phyloP scores from a whole-genome alignment of 2,329 filamentous ascomycete genomes.

The Trichophyton schoenleinii region DNA sequence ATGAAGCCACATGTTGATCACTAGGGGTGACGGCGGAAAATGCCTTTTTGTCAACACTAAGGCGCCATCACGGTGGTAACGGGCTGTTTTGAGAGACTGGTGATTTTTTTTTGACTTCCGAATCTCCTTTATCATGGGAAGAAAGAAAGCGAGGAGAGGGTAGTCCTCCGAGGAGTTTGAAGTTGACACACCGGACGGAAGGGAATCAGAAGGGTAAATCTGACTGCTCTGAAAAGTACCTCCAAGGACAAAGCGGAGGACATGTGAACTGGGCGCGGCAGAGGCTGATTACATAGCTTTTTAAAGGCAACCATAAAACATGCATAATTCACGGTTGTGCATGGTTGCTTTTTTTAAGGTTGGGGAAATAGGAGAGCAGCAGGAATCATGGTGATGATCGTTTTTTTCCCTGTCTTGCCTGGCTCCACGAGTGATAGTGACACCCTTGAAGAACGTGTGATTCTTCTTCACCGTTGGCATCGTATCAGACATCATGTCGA shows the following conservation, averaged over 20 bases:
- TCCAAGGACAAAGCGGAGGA: not conserved
- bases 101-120: not conserved
- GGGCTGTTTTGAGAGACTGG: not conserved
- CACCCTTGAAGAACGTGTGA: not conserved
- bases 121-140: not conserved
- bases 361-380: not conserved
- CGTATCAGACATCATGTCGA: not conserved
- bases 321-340: not conserved
- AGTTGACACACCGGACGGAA: not conserved
- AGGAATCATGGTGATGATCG: not conserved
- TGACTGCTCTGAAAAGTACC: not conserved
- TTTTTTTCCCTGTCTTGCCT: not conserved
- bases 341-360: conserved; percentile 2
- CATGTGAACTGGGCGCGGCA: not conserved
- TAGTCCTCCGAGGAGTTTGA: not conserved
- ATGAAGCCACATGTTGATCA: not conserved
- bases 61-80: not conserved
- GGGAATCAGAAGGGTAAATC: not conserved
- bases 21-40: not conserved
- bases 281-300: not conserved
- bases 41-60: not conserved
- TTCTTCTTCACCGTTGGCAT: not conserved
- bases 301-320: not conserved
- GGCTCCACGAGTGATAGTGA: not conserved
- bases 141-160: not conserved